Evolutionary conservation across 805 yeast genomes (phyloP), one percentile per base, ranked within the genome.

Genomic region (Sporopachydermia lactativora): DNA sequence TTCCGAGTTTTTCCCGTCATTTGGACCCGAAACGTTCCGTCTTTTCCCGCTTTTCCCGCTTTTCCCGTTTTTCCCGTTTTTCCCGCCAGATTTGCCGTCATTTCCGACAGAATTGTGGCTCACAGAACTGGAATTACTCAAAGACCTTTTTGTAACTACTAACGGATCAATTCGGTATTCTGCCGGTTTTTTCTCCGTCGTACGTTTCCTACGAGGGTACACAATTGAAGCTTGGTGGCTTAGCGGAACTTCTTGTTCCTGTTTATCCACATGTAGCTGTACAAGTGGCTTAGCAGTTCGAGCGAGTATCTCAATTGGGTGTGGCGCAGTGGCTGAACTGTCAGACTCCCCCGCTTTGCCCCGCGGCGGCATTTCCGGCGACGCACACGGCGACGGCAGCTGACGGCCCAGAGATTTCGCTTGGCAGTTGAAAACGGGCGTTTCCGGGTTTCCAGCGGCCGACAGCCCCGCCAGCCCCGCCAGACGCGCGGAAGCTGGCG

Each of bases 281-380:
- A 24, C 31, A 8, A 24, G 13, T 8, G 31, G 31, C n/a, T 24
- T 24, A 8, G 31, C 31, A 24, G 31, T 24, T 24, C n/a, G 8
- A 24, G 31, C 31, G 13, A 24, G n/a, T 24, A 24, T 24, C n/a
- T 24, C 31, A 24, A 24, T 24, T 24, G 31, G 31, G n/a, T 24
- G 31, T 8, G n/a, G 31, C n/a, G 8, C 31, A 8, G 31, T 8
- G 31, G 13, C n/a, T 8, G 13, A 8, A 8, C n/a, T n/a, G 13
- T 24, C n/a, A n/a, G 13, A 8, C 13, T 8, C 8, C n/a, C n/a
- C n/a, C 31, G 31, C 31, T 24, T 24, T 24, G n/a, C 13, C 8
- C n/a, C n/a, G 8, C 8, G n/a, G n/a, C n/a, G 31, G 31, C n/a
- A n/a, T n/a, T 24, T 24, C 31, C n/a, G 31, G 31, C 8, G 31